A percentile compares a stretch with the other conserved stretches of the same genome.
These are phyloP conservation scores for Fusarium chuoi DNA, from an alignment of 2,329 filamentous ascomycete species.

Conservation along the genomic window DNA sequence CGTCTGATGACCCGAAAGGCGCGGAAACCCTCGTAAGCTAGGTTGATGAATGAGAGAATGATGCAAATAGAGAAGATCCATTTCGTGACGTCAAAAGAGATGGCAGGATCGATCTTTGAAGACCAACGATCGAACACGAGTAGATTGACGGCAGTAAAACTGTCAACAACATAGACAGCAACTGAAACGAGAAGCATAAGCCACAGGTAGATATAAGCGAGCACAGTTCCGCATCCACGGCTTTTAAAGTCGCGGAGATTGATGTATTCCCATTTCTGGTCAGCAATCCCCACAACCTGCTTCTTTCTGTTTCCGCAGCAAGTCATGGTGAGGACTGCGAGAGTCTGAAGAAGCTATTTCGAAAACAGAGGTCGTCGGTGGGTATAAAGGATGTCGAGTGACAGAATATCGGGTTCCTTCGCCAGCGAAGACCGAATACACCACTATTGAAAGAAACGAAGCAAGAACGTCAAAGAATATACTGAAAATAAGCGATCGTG, in stretches of 20 bases:
- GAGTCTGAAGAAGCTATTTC: conserved; percentile 17
- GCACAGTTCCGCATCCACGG: conserved; percentile 76
- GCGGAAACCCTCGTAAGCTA: conserved; percentile 81
- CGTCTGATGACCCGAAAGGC: conserved; percentile 84
- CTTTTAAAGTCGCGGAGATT: conserved; percentile 82
- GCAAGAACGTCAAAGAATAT: background rate
- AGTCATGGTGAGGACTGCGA: conserved; percentile 61
- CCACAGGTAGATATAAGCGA: conserved; percentile 89
- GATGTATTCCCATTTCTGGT: conserved; percentile 96
- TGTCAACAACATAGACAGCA: conserved; percentile 89
- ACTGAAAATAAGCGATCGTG: conserved; percentile 28
- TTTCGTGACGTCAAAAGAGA: conserved; percentile 82
- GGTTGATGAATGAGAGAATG: conserved; percentile 86
- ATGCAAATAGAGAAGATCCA: conserved; percentile 97
- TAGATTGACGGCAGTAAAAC: conserved; percentile 91
- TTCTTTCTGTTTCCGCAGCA: conserved; percentile 74
- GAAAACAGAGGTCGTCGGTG: conserved; percentile 21
- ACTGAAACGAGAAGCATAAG: conserved; percentile 81
- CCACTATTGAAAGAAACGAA: conserved; percentile 35
- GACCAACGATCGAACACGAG: conserved; percentile 91
- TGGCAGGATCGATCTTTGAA: conserved; percentile 80
- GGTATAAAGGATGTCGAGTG: conserved; percentile 24
- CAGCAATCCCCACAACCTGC: conserved; percentile 73
- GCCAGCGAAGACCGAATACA: conserved; percentile 62
- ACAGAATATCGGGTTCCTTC: conserved; percentile 53